These are phyloP conservation scores for Secale cereale DNA, from an alignment of 176 grass and related monocot genomes.

Conservation along the genomic window DNA sequence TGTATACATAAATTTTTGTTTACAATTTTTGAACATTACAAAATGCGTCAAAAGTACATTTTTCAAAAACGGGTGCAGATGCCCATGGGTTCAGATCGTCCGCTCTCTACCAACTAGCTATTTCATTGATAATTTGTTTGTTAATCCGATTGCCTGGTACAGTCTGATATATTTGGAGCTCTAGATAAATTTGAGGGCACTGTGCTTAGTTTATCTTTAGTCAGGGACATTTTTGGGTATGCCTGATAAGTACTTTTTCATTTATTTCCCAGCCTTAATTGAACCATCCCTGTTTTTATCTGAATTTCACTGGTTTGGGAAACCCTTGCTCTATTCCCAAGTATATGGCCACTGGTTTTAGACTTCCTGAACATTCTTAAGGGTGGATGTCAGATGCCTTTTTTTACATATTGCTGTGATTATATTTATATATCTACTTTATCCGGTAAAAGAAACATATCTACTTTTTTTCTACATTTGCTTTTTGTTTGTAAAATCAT, in stretches of 20 bases:
- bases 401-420: slow-evolving; percentile 1
- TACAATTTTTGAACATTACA: too few species aligned
- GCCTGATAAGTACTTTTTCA: background rate
- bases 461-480: slow-evolving; percentile 1
- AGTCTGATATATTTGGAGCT: background rate
- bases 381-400: background rate
- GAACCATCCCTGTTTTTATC: background rate
- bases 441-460: background rate
- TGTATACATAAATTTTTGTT: too few species aligned
- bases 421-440: background rate
- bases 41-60: too few species aligned
- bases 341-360: background rate
- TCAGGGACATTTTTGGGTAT: background rate
- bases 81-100: too few species aligned
- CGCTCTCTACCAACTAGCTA: background rate
- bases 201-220: background rate
- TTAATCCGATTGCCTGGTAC: background rate
- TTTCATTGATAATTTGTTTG: background rate
- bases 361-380: background rate
- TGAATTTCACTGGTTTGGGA: background rate
- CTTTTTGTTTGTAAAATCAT: slow-evolving; percentile 1
- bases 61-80: too few species aligned
- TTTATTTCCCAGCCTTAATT: background rate
- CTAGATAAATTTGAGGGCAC: background rate
- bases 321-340: slow-evolving; percentile 4